Evolutionary conservation across 495 filamentous ascomycete species (phyloP).

Genomic region (Lepidopterella palustris): DNA sequence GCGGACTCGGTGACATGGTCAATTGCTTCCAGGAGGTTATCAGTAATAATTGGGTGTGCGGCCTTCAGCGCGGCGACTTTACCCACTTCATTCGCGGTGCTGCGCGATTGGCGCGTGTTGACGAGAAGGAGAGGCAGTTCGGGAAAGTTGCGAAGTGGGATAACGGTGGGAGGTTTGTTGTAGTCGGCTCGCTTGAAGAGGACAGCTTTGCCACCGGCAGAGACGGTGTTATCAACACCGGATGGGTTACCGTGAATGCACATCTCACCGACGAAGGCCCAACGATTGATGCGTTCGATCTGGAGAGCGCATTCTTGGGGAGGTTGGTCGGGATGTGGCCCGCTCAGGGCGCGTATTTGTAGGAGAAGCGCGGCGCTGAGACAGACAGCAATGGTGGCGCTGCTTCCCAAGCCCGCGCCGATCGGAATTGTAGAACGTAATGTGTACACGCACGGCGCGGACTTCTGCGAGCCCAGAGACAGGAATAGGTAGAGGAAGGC

Average conservation of each 20-base stretch:
- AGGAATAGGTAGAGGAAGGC: slow-evolving; percentile 91
- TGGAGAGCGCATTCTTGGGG: slow-evolving; percentile 72
- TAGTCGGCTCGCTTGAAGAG: slow-evolving; percentile 80
- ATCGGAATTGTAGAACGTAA: slow-evolving; percentile 92
- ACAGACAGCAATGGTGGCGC: slow-evolving; percentile 87
- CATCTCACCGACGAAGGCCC: slow-evolving; percentile 96
- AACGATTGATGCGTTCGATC: slow-evolving; percentile 89
- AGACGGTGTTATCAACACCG: slow-evolving; percentile 96
- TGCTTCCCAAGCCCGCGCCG: slow-evolving; percentile 84
- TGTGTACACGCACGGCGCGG: slow-evolving; percentile 78
- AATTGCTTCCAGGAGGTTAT: slow-evolving; percentile 73
- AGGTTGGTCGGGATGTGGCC: slow-evolving; percentile 85
- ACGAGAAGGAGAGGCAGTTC: slow-evolving; percentile 84
- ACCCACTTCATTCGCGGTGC: slow-evolving; percentile 73
- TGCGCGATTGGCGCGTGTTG: slow-evolving; percentile 75
- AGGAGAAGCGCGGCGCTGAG: slow-evolving; percentile 78
- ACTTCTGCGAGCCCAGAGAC: slow-evolving; percentile 70
- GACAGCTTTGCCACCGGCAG: slow-evolving; percentile 86
- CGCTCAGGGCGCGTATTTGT: slow-evolving; percentile 78
- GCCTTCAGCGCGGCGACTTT: slow-evolving; percentile 71
- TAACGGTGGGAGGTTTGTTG: slow-evolving; percentile 66
- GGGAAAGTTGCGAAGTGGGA: slow-evolving; percentile 75
- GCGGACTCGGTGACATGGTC: slow-evolving; percentile 73
- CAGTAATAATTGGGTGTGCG: slow-evolving; percentile 63
- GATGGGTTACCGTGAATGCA: slow-evolving; percentile 95